These are phyloP conservation scores for Candida lessepsii DNA, from an alignment of 805 yeast species.

Conservation along the genomic window DNA sequence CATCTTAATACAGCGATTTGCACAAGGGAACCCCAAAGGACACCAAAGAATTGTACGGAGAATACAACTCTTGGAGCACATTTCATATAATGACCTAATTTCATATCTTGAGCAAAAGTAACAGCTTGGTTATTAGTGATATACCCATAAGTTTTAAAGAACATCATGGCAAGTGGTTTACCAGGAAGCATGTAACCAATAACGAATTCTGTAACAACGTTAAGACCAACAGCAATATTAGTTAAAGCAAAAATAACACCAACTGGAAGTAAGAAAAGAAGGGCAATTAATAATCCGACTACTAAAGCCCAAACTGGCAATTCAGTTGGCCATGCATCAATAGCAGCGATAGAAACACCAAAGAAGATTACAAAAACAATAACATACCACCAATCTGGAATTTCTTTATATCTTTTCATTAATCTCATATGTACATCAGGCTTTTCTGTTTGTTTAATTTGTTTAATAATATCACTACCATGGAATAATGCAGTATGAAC, in stretches of 20 bases:
- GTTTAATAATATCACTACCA: slow-evolving; percentile 46
- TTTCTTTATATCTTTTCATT: slow-evolving; percentile 44
- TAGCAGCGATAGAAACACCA: slow-evolving; percentile 37
- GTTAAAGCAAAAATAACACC: slow-evolving; percentile 37
- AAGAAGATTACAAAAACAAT: slow-evolving; percentile 18
- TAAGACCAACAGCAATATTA: slow-evolving; percentile 25
- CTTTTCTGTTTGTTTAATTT: slow-evolving; percentile 20
- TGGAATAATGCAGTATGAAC: slow-evolving; percentile 59
- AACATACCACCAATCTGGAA: slow-evolving; percentile 46
- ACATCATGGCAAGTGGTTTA: slow-evolving; percentile 48
- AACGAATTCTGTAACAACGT: slow-evolving; percentile 43
- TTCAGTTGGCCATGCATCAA: slow-evolving; percentile 40
- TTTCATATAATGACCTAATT: slow-evolving; percentile 46
- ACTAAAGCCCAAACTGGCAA: slow-evolving; percentile 44
- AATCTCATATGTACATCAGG: slow-evolving; percentile 49
- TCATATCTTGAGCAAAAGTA: slow-evolving; percentile 47
- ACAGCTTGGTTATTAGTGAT: slow-evolving; percentile 50
- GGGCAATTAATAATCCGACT: slow-evolving; percentile 38
- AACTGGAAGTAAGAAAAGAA: slow-evolving; percentile 39
- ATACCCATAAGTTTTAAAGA: slow-evolving; percentile 47
- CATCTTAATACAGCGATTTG: slow-evolving; percentile 42
- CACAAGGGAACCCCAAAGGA: slow-evolving; percentile 43
- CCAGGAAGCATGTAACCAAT: slow-evolving; percentile 48
- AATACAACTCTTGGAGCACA: slow-evolving; percentile 39
- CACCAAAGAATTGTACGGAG: slow-evolving; percentile 43